These are phyloP conservation scores for Phaeoacremonium minimum DNA, from an alignment of 2,329 filamentous ascomycete genomes.

Conservation along the genomic window DNA sequence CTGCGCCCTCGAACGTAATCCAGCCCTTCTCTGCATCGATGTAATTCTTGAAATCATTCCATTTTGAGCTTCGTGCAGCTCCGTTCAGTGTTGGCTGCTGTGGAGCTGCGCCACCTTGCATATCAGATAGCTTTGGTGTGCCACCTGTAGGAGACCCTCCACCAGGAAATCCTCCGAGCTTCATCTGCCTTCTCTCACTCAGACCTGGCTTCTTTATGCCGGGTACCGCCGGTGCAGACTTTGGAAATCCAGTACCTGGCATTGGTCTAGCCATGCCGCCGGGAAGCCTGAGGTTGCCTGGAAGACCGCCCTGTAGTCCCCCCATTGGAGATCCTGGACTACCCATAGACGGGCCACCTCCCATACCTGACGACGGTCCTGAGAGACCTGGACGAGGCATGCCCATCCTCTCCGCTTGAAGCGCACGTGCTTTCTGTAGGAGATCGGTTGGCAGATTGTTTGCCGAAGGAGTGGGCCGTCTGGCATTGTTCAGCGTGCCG, in stretches of 20 bases:
- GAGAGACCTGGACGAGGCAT: conserved; percentile 16
- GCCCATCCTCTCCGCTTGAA: conserved; percentile 27
- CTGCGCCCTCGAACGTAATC: conserved; percentile 89
- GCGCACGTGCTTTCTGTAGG: conserved; percentile 30
- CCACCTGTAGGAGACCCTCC: conserved; percentile 27
- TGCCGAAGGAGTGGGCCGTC: conserved; percentile 42
- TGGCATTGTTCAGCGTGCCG: conserved; percentile 66
- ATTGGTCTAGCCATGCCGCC: conserved; percentile 36
- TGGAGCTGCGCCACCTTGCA: conserved; percentile 17
- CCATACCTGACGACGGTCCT: conserved; percentile 1
- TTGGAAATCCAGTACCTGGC: conserved; percentile 43
- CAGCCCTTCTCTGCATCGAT: conserved; percentile 90
- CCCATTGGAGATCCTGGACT: conserved; percentile 18
- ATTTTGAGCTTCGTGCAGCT: conserved; percentile 38
- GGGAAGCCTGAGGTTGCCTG: conserved; percentile 35
- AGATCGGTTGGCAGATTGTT: conserved; percentile 32
- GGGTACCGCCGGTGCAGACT: conserved; percentile 48
- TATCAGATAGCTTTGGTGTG: conserved; percentile 39
- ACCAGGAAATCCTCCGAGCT: conserved; percentile 39
- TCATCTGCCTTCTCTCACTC: conserved; percentile 64
- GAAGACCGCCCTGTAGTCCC: conserved; percentile 35
- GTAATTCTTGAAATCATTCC: conserved; percentile 67
- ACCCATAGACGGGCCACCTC: neutral
- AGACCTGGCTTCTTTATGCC: conserved; percentile 47
- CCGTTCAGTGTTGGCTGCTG: conserved; percentile 25